Conservation (phyloP, 495 filamentous ascomycete species). For the Annulohypoxylon bovei region DNA sequence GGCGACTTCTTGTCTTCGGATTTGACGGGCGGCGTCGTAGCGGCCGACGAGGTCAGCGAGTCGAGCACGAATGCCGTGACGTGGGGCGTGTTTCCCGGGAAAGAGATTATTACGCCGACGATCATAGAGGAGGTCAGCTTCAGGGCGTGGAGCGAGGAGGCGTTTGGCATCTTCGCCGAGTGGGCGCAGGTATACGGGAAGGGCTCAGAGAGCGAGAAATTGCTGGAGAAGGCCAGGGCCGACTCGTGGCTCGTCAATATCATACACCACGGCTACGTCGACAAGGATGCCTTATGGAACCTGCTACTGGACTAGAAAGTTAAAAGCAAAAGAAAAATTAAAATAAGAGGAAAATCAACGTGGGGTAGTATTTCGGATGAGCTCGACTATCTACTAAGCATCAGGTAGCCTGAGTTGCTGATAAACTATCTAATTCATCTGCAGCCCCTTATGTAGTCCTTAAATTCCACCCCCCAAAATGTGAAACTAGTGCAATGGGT, state of each 20-base stretch:
- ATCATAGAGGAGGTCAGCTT: slow-evolving; percentile 98
- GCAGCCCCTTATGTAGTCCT: background rate
- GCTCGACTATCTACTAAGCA: slow-evolving; percentile 5
- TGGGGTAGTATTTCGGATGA: slow-evolving; percentile 10
- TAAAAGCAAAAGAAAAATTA: slow-evolving; percentile 5
- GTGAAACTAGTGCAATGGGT: background rate
- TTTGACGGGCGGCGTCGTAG: slow-evolving; percentile 31
- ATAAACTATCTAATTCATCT: slow-evolving; percentile 24
- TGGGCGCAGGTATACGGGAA: slow-evolving; percentile 87
- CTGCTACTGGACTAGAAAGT: slow-evolving; percentile 52
- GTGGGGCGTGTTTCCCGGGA: slow-evolving; percentile 95
- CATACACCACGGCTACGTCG: slow-evolving; percentile 84
- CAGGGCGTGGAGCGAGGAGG: slow-evolving; percentile 94
- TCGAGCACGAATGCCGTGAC: slow-evolving; percentile 90
- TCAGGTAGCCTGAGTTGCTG: slow-evolving; percentile 8
- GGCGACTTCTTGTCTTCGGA: slow-evolving; percentile 78
- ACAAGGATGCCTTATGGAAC: slow-evolving; percentile 72
- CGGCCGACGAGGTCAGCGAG: slow-evolving; percentile 37
- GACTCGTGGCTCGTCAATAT: slow-evolving; percentile 91
- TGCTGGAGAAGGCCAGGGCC: slow-evolving; percentile 71
- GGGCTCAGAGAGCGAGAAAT: slow-evolving; percentile 68
- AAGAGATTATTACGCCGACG: slow-evolving; percentile 96
- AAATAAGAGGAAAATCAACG: slow-evolving; percentile 1
- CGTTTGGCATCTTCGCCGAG: slow-evolving; percentile 93
- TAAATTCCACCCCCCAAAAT: background rate